Conservation (phyloP, 169 alveolate species). For the Toxoplasma gondii region DNA sequence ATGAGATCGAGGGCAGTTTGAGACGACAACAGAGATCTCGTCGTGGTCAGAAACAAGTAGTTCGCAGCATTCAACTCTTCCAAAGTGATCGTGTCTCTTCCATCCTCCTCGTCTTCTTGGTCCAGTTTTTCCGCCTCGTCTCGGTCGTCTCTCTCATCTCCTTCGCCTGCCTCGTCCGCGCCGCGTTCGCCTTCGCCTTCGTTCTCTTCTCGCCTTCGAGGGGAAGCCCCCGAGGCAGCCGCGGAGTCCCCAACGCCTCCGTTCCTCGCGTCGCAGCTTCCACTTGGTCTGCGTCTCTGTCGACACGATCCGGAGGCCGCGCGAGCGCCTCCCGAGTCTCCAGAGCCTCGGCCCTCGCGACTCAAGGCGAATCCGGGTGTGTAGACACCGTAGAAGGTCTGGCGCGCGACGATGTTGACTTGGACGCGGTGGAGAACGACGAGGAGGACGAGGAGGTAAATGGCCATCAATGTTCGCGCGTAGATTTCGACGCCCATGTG, state of each 20-base stretch:
- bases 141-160: no score
- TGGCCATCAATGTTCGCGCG: neutral
- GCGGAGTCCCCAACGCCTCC: no score
- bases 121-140: no score
- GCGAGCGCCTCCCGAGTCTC: no score
- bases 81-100: neutral
- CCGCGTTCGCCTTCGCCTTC: no score
- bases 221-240: no score
- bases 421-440: neutral
- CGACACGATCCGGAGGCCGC: neutral
- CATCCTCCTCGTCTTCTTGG: no score
- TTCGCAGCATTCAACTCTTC: neutral
- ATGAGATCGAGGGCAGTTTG: neutral
- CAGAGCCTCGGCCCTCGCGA: neutral
- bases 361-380: neutral
- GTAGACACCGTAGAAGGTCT: neutral
- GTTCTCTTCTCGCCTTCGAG: no score
- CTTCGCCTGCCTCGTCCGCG: no score
- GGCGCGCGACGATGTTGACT: slow-evolving; percentile 27
- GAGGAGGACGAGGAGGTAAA: slow-evolving; percentile 19
- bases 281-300: neutral
- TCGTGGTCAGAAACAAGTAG: slow-evolving; percentile 7
- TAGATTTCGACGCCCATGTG: neutral
- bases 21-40: neutral
- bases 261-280: no score